Conservation (phyloP, 805 yeast genomes). For the Starmerella sp. region DNA sequence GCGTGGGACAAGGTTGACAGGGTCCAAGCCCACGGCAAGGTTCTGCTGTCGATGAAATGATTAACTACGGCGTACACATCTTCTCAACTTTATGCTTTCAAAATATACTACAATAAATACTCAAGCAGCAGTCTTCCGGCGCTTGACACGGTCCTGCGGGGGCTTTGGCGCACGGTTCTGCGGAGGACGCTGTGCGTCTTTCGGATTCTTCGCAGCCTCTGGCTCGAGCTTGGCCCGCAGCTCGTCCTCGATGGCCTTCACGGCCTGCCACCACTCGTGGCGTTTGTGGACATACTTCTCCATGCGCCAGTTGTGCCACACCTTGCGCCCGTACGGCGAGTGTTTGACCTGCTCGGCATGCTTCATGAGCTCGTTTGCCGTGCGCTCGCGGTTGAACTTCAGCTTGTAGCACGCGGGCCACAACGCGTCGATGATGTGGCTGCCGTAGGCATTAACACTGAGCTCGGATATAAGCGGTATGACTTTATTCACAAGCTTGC, state of each 20-base stretch:
- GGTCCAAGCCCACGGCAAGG: slow-evolving; percentile 54
- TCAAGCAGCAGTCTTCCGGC: slow-evolving; percentile 1
- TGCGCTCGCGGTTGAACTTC: slow-evolving; percentile 75
- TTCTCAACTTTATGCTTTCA: too few species aligned
- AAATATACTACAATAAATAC: background rate
- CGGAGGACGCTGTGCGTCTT: background rate
- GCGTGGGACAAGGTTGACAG: slow-evolving; percentile 42
- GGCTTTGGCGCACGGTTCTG: background rate
- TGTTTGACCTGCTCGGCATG: slow-evolving; percentile 63
- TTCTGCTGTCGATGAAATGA: slow-evolving; percentile 33
- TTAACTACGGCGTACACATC: too few species aligned
- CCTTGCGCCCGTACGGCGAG: slow-evolving; percentile 76
- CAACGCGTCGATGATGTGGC: slow-evolving; percentile 75
- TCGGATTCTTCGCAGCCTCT: background rate
- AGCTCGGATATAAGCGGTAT: slow-evolving; percentile 44
- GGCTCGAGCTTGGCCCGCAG: slow-evolving; percentile 15
- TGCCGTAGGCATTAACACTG: slow-evolving; percentile 78
- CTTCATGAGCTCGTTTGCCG: slow-evolving; percentile 53
- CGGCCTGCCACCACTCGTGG: slow-evolving; percentile 63
- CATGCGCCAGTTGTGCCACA: slow-evolving; percentile 92
- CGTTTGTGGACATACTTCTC: slow-evolving; percentile 64
- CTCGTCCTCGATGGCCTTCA: slow-evolving; percentile 28
- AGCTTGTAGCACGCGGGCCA: slow-evolving; percentile 71
- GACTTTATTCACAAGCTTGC: slow-evolving; percentile 56
- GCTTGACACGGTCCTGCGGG: slow-evolving; percentile 1